These are phyloP conservation scores for Camelina laxa DNA, from an alignment of 345 rosid genomes.

Conservation along the genomic window DNA sequence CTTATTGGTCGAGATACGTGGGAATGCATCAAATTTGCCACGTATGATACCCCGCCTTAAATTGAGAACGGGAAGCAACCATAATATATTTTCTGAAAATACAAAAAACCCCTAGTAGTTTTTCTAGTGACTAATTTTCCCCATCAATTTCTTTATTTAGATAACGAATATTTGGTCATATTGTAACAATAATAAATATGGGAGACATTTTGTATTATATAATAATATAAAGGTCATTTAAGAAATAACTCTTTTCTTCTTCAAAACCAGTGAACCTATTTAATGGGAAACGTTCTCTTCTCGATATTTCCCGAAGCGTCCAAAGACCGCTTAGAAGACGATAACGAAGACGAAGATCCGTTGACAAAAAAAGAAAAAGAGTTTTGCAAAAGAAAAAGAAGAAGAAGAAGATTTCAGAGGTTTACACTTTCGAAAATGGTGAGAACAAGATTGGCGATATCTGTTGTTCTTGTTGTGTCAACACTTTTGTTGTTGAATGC, in stretches of 20 bases:
- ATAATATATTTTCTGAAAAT: conserved; percentile 24
- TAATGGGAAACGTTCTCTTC: conserved; percentile 32
- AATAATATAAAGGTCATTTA: neutral
- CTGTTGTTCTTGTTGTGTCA: conserved; percentile 41
- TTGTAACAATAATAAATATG: neutral
- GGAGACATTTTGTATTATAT: neutral
- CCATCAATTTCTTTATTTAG: neutral
- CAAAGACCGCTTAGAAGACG: conserved; percentile 23
- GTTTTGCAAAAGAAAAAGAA: too few relatives aligned
- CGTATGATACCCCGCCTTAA: conserved; percentile 51
- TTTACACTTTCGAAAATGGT: conserved; percentile 28
- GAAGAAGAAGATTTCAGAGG: conserved; percentile 10
- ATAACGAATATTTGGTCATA: neutral
- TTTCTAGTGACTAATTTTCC: neutral
- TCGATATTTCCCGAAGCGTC: conserved; percentile 33
- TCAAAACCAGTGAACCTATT: conserved; percentile 49
- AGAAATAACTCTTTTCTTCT: conserved; percentile 2
- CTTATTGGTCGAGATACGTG: conserved; percentile 74
- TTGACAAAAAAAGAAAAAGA: neutral
- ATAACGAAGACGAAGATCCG: neutral
- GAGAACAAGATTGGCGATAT: conserved; percentile 42
- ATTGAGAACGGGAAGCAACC: conserved; percentile 48
- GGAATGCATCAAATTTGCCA: conserved; percentile 49
- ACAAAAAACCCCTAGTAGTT: neutral
- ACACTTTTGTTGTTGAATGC: conserved; percentile 41